Base-by-base conservation (phyloP, 2,329 filamentous ascomycete species). In the Hysterium pulicare region DNA sequence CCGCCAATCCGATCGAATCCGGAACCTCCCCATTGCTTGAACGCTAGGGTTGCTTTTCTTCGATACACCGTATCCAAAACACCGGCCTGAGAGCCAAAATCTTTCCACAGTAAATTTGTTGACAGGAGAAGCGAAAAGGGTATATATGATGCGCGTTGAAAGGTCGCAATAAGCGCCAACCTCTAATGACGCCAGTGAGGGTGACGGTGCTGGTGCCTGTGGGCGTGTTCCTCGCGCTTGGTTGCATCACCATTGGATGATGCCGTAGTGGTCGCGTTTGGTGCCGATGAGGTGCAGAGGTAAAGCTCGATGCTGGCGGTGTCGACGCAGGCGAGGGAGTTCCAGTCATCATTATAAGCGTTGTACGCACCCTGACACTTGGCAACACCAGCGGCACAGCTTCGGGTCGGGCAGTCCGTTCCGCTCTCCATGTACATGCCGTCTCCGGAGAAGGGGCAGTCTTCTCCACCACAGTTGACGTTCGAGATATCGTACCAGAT, bases 401-500 rank as follows among this genome's bases (percentile, higher is more conserved):
- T 33, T 30, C 30, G 31, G 19, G 40, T 38, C n/a, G 46, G 46
- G 30, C 46, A 45, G 35, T 30, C 26, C 11, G 11, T 22, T 5
- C 24, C 41, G 31, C 41, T 44, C 2, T 41, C 36, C 31, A 51
- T 13, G 33, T 44, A 40, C 30, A 48, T 26, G 21, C 48, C 48
- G 15, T 41, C 13, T n/a, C 23, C 13, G 10, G 38, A 21, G 41
- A 51, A 52, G 17, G 49, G 49, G 41, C 49, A 52, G 17, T 38
- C 40, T 22, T 23, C 33, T 15, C 24, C 36, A 13, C n/a, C 22
- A 41, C 49, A 52, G 38, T 52, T 38, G 36, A 52, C 45, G 26
- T 51, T 44, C 31, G 48, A 51, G 26, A 55, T 47, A 23, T 56
- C 50, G 17, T 32, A 30, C 23, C 23, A 40, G 38, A 40, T 31